Base-by-base conservation (phyloP, 306 rosid genomes). In the Cucumis sativus region DNA sequence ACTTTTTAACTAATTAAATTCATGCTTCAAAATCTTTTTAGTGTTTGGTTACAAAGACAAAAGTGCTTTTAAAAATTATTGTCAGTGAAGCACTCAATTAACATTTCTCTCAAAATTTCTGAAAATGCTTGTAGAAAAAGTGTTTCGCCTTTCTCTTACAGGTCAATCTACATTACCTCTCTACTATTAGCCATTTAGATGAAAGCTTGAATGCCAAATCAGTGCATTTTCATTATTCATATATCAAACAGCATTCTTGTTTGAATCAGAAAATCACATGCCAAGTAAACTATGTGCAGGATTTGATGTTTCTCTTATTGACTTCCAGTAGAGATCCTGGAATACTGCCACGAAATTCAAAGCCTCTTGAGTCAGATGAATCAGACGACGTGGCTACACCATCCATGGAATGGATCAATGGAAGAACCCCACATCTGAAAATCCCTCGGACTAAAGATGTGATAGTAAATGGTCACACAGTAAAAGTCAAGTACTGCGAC, bases 321-420 rank as follows among this genome's bases (percentile, higher is more conserved):
- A 90, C 98, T 49, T 95, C 98, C 65, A 85, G 87, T 75, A 86
- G 96, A 84, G 98, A 95, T 88, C 98, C 98, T 74, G 98, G 98
- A 70, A 92, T 95, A 77, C 82, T 95, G 69, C 97, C 97, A 43
- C 86, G 97, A 84, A 95, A 92, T 82, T 87, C 82, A 75, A 89
- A 76, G 81, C 92, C 92, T 84, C 97, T 91, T 41, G 97, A 95
- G 45, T 88, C 75, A 52, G 97, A 92, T 28, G 98, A 92, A 57
- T 62, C 83, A 28, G 80, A 23, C 68, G 88, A 89, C 73, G 74
- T 82, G 23, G 84, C 87, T 30, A 86, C 97, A 52, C 97, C 98
- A 71, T 95, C 98, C n/a, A 92, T 95, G 97, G 98, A 95, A 81
- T 95, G 98, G 98, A 88, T 95, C 79, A 83, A 82, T 76, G 97